Base-by-base conservation (phyloP, 805 yeast species). In the Ogataea nitratoaversa region DNA sequence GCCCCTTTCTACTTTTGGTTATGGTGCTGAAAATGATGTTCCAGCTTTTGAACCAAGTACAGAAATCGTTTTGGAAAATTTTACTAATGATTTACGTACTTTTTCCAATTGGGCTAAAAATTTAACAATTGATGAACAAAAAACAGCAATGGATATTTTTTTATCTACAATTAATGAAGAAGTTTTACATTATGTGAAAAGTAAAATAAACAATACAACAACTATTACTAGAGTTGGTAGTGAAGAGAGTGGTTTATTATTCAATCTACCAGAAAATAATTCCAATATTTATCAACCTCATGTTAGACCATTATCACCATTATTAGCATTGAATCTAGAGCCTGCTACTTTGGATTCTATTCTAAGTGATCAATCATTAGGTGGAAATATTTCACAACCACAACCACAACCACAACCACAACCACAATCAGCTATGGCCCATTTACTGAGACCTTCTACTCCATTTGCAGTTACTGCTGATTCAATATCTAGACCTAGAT, bases 41-140 rank as follows among this genome's bases (percentile, higher is more conserved):
- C 66, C 66, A 8, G 62, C 63, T 5, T 59, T 61, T 40, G 57
- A 59, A 34, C 60, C 63, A 12, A 45, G 49, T 31, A 61, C 62
- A 7, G 60, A 55, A 33, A 38, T 49, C 3, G 48, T 48, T 5
- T 39, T 61, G 23, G 52, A 59, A 22, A 53, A 68, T 52, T 59
- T 70, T 57, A 57, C 63, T 39, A 67, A 57, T 49, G 79, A 76
- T 48, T 61, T 76, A 52, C 55, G 68, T 44, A 58, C 65, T 31
- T 74, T 68, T 51, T 65, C 69, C 41, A 60, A 59, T 42, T 73
- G 78, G 78, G 60, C 73, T 51, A 69, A 63, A 48, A 61, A 60
- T 48, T 63, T 76, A 52, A 64, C 57, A 38, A 65, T 70, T 17
- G 75, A 69, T 43, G 78, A 76, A 47, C 72, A 64, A 46, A 56